Base-by-base conservation (phyloP, 2,329 filamentous ascomycete genomes). In the Pseudogymnoascus sp. region DNA sequence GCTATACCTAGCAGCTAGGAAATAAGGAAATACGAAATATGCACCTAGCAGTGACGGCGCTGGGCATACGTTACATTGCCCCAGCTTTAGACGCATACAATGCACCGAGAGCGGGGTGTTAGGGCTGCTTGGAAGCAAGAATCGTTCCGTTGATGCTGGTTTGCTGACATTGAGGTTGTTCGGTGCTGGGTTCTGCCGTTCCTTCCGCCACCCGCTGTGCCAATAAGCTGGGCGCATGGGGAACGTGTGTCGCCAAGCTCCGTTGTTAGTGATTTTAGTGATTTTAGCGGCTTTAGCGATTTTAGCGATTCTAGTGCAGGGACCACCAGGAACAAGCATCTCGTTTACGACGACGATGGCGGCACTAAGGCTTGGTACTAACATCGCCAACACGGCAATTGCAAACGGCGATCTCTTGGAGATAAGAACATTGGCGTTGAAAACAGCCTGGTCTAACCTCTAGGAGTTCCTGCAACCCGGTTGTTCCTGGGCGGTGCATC, bases 271-370 rank as follows among this genome's bases (percentile, higher is more conserved):
- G 14, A 12, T 28, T 28, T 28, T 49, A 28, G 42, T 28, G 14
- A 6, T 28, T 52, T 49, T 28, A n/a, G 23, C 16, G 41, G 2
- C 14, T 22, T 22, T 45, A 42, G 42, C 23, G 45, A 19, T 19
- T 41, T 49, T 28, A 4, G 23, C 3, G 23, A 9, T 28, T n/a
- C n/a, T 55, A 55, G 49, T 55, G 49, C 49, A 55, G 49, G 49
- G 49, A 33, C 49, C 49, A 55, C n/a, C 28, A 55, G 25, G 49
- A 55, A 55, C 49, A 55, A 55, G 49, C 49, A 33, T 55, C 49
- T 55, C 42, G 23, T 16, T 30, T 16, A 28, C 23, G 8, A 14
- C n/a, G n/a, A 33, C 25, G 28, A 55, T 9, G 28, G 49, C n/a
- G 28, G n/a, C 25, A 55, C 49, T 33, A 33, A 19, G n/a, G 25